Evolutionary conservation across 1,139 yeast genomes (phyloP), one percentile per base, ranked within the genome.

Genomic region (Lodderomyces metapsilosis): DNA sequence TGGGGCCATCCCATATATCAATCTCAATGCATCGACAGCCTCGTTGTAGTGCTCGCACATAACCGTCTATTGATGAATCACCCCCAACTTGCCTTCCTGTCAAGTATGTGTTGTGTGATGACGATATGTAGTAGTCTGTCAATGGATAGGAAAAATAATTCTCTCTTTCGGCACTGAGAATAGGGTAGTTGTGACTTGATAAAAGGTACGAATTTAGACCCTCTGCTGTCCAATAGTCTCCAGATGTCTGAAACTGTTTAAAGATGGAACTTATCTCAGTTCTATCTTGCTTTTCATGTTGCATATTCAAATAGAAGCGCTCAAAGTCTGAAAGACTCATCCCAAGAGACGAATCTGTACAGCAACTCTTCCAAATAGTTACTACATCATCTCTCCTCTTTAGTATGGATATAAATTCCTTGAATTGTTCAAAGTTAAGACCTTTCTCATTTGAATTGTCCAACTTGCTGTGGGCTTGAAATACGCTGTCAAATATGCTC

Each of bases 1-100:
- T 30, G n/a, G 33, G 34, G 8, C 95, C 94, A 63, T 92, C 96
- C 98, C 98, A 94, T 17, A 94, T 74, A 61, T 94, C 99, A 34
- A 94, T 80, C 56, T 94, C 99, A 17, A 94, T 74, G 51, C 97
- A 89, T 37, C 96, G 71, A 53, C 98, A 92, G 1, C 98, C 98
- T 43, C 89, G 78, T 54, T 89, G 96, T 39, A 94, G 65, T 0
- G 88, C 95, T 41, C 85, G 76, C n/a, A 88, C 82, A 52, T 92
- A 94, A 0, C 95, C 96, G 55, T 92, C 98, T 1, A 88, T 79
- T 0, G 96, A 86, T 0, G 97, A 87, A 12, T 78, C 81, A n/a
- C 94, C 96, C 1, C 83, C 95, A n/a, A 88, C 76, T 57, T 94
- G 98, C 27, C 95, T 74, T 0, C 98, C 98, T 20, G 82, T 64